These are phyloP conservation scores for Urochloa ruziziensis DNA, from an alignment of 176 grass and related monocot genomes.

Conservation along the genomic window DNA sequence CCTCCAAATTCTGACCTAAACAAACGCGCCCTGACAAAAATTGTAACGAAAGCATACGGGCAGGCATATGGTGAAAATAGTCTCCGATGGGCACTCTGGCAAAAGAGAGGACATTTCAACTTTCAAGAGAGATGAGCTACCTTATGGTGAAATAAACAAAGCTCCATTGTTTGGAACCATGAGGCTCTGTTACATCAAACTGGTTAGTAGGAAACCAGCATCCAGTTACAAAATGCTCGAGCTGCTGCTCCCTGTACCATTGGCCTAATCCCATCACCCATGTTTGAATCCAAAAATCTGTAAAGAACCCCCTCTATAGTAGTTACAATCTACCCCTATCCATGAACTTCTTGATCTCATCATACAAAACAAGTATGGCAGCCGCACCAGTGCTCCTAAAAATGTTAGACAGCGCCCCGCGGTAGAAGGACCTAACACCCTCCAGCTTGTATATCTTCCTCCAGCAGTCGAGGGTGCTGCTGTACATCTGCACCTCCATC, in stretches of 20 bases:
- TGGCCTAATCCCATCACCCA: conserved; percentile 18
- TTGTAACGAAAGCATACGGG: too few relatives aligned
- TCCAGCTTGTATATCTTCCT: conserved; percentile 77
- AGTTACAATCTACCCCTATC: conserved; percentile 58
- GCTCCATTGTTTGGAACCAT: conserved; percentile 20
- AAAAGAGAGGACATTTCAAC: too few relatives aligned
- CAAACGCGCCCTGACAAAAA: too few relatives aligned
- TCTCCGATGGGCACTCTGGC: too few relatives aligned
- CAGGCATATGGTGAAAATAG: too few relatives aligned
- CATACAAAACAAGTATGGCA: conserved; percentile 88
- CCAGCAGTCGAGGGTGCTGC: conserved; percentile 86
- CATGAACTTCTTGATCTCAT: conserved; percentile 95
- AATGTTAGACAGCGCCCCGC: conserved; percentile 82
- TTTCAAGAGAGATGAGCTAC: too few relatives aligned
- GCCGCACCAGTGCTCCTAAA: conserved; percentile 91
- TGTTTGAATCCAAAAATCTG: conserved; percentile 35
- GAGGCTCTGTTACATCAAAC: conserved; percentile 13
- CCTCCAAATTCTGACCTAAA: too few relatives aligned
- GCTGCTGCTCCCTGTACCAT: conserved; percentile 30
- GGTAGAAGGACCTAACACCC: conserved; percentile 76
- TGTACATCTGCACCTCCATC: conserved; percentile 67
- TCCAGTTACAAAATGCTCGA: conserved; percentile 37
- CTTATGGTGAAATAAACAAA: background rate
- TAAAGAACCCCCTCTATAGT: conserved; percentile 11
- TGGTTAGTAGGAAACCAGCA: conserved; percentile 32